Evolutionary conservation across 441 rosid species (phyloP), one percentile per base, ranked within the genome.

Genomic region (Erodium trifolium): DNA sequence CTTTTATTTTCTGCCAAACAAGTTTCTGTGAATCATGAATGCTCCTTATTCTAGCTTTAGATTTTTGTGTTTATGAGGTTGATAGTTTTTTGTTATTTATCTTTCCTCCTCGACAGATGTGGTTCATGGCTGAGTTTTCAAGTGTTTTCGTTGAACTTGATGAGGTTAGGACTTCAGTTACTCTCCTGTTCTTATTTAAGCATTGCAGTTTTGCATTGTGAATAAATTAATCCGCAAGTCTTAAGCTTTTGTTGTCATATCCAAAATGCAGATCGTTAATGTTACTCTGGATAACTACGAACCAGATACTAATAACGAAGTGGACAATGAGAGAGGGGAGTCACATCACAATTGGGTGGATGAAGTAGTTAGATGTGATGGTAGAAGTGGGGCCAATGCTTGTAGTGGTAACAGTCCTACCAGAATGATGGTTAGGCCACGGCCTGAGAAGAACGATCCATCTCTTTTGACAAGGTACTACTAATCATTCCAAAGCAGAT

Each of bases 281-380:
- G 93, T 84, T 66, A 83, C 83, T 73, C 86, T 95, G 67, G 95
- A 87, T 74, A 90, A 89, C 83, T 95, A 95, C 68, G 95, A 84
- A 82, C 81, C 87, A 2, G 81, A 86, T 57, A 67, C 70, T 9
- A 67, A 70, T 59, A 70, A 65, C 59, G 85, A 77, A 78, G 77
- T 78, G 29, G 78, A 82, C 68, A 86, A 82, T 69, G 88, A 79
- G 72, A 84, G 96, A 72, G 92, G 76, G 35, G 97, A 82, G 73
- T 70, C 83, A 16, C 91, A 84, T 71, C 90, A 80, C 79, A 89
- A 90, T 77, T 92, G 99, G 99, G 93, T 95, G 12, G 87, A 92
- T 73, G 99, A 93, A 86, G 99, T 95, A 43, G 89, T 92, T 69
- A 84, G 97, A 82, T 84, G 87, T 68, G 98, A 95, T 80, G 93